Percentiles rank a stretch among this genome's conserved stretches.
phyloP scores from a whole-genome alignment of 495 filamentous ascomycete species.

The Penicillium daleae region DNA sequence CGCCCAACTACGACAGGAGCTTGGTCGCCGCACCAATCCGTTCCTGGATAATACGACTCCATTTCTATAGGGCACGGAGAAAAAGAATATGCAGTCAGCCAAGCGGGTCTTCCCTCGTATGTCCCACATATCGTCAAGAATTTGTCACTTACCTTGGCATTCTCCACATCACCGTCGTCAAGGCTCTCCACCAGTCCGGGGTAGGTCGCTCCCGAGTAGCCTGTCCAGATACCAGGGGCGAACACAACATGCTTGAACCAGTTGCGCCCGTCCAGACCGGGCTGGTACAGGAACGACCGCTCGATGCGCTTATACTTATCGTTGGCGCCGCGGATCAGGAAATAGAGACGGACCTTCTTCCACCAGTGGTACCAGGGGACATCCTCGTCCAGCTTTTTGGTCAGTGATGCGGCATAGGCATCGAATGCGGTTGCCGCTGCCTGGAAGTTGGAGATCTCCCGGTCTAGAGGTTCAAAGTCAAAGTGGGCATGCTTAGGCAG shows the following conservation, averaged over 20 bases:
- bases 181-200: slow-evolving; percentile 65
- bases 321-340: slow-evolving; percentile 57
- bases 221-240: slow-evolving; percentile 82
- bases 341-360: slow-evolving; percentile 64
- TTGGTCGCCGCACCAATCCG: slow-evolving; percentile 43
- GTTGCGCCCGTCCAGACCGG: slow-evolving; percentile 59
- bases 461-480: slow-evolving; percentile 51
- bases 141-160: slow-evolving; percentile 42
- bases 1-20: slow-evolving; percentile 34
- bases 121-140: background rate
- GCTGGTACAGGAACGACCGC: slow-evolving; percentile 60
- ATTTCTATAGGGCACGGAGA: slow-evolving; percentile 43
- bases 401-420: slow-evolving; percentile 54
- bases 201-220: slow-evolving; percentile 77
- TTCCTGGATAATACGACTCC: slow-evolving; percentile 47
- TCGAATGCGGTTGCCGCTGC: slow-evolving; percentile 56
- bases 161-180: slow-evolving; percentile 53
- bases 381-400: slow-evolving; percentile 50
- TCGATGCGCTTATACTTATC: slow-evolving; percentile 66
- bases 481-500: slow-evolving; percentile 33
- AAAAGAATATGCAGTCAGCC: slow-evolving; percentile 11
- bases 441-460: slow-evolving; percentile 52
- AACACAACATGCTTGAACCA: slow-evolving; percentile 77
- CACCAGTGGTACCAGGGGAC: slow-evolving; percentile 82
- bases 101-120: background rate